phyloP scores from a whole-genome alignment of 768 basidiomycete genomes.

The Auricularia cornea region DNA sequence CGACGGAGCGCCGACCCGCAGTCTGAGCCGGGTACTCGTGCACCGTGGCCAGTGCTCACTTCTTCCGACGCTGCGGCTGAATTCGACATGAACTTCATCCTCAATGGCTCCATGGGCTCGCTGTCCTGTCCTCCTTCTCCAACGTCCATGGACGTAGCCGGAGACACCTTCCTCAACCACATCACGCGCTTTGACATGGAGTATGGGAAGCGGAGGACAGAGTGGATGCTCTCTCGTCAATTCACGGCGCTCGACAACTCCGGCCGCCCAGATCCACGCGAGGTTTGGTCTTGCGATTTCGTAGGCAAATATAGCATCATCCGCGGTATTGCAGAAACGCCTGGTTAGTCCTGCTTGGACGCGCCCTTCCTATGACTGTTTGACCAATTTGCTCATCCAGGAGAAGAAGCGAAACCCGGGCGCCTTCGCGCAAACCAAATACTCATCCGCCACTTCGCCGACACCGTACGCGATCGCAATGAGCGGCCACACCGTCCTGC shows the following conservation, averaged over 20 bases:
- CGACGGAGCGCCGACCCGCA: neutral
- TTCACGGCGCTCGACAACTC: neutral
- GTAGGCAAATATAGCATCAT: conserved; percentile 60
- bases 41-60: neutral
- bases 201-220: conserved; percentile 24
- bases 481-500: conserved; percentile 25
- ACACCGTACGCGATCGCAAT: conserved; percentile 33
- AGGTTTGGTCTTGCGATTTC: conserved; percentile 58
- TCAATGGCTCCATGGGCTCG: conserved; percentile 17
- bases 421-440: conserved; percentile 65
- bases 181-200: conserved; percentile 29
- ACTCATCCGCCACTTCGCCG: conserved; percentile 47
- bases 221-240: conserved; percentile 26
- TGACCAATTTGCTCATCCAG: conserved; percentile 13
- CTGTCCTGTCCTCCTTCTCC: neutral
- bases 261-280: conserved; percentile 29
- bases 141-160: conserved; percentile 7
- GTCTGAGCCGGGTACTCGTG: conserved; percentile 1
- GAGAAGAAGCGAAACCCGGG: conserved; percentile 36
- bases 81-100: conserved; percentile 31
- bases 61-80: conserved; percentile 13
- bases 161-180: conserved; percentile 28
- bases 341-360: neutral
- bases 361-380: neutral
- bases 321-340: conserved; percentile 9